Conservation (phyloP, 2,329 filamentous ascomycete genomes). For the Beauveria pseudobassiana region DNA sequence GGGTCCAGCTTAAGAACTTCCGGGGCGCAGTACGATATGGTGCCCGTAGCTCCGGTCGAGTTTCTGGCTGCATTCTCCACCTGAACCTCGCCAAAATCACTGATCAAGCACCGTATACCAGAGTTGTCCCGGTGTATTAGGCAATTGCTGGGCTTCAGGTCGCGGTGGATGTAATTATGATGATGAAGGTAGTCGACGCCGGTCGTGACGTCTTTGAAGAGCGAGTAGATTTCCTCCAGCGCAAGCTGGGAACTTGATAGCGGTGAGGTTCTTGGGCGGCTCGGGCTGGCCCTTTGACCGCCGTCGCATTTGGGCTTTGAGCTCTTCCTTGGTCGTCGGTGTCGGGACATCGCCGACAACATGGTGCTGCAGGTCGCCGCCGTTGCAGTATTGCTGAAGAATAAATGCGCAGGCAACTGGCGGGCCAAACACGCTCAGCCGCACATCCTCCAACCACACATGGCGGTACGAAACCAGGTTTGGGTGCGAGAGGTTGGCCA, state of each 20-base stretch:
- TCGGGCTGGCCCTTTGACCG: conserved; percentile 73
- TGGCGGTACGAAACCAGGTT: conserved; percentile 96
- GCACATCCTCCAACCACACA: conserved; percentile 90
- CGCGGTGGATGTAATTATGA: conserved; percentile 90
- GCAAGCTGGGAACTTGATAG: conserved; percentile 40
- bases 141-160: conserved; percentile 94
- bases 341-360: conserved; percentile 62
- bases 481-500: conserved; percentile 86
- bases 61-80: conserved; percentile 72
- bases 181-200: conserved; percentile 83
- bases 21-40: conserved; percentile 94
- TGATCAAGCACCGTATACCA: conserved; percentile 75
- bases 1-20: conserved; percentile 72
- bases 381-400: conserved; percentile 94
- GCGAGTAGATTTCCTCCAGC: conserved; percentile 92
- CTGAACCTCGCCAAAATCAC: conserved; percentile 97
- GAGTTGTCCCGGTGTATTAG: conserved; percentile 70
- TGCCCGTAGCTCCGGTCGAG: conserved; percentile 89
- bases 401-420: conserved; percentile 94
- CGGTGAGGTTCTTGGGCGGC: conserved; percentile 41
- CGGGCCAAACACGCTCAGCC: conserved; percentile 78
- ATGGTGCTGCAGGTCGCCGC: conserved; percentile 82
- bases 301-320: conserved; percentile 81
- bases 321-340: conserved; percentile 66
- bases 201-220: conserved; percentile 92